Evolutionary conservation across 192 early-diverging fungal species (phyloP), one percentile per base, ranked within the genome.

Genomic region (Mortierella hygrophila): DNA sequence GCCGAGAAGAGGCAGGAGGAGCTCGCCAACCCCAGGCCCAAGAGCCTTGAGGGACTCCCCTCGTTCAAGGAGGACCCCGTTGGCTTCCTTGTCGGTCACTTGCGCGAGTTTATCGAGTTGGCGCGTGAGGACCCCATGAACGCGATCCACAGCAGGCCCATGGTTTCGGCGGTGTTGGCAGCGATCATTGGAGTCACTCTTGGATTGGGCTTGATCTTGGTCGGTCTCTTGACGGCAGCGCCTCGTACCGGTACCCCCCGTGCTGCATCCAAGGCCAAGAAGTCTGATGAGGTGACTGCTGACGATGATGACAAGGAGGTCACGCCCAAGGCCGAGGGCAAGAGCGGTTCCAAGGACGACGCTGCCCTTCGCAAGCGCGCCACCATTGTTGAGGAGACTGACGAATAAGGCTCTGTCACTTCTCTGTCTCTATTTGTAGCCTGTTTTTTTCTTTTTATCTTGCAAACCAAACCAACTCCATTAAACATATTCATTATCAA

Each of bases 1-100:
- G 80, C 94, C 26, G 97, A 98, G 87, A 82, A 90, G 70, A 90
- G 82, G 71, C 83, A 83, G 47, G 93, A 95, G 76, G 90, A 94
- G 80, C 77, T 80, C 21, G 89, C 87, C 47, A 74, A 78, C 44
- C 84, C 88, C 41, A 54, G 40, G 13, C 68, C 79, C 47, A 74
- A 72, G 60, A n/a, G 32, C 32, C 21, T 32, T 68, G 71, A 71
- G 42, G 60, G 73, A 37, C 13, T 60, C 38, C 75, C 52, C 21
- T 49, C 75, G 23, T 86, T 88, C 71, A 82, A 76, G 77, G 85
- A 89, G 65, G 82, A 89, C 57, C 89, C 89, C n/a, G 49, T 85
- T 41, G 68, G 79, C 21, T 85, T 80, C 54, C 13, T 82, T n/a
- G 72, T 80, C 37, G 60, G 69, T 21, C 80, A 90, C 20, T 41